Percentiles rank a stretch among this genome's conserved stretches.
These are phyloP conservation scores for Candida boleticola DNA, from an alignment of 805 yeast species.

Conservation along the genomic window DNA sequence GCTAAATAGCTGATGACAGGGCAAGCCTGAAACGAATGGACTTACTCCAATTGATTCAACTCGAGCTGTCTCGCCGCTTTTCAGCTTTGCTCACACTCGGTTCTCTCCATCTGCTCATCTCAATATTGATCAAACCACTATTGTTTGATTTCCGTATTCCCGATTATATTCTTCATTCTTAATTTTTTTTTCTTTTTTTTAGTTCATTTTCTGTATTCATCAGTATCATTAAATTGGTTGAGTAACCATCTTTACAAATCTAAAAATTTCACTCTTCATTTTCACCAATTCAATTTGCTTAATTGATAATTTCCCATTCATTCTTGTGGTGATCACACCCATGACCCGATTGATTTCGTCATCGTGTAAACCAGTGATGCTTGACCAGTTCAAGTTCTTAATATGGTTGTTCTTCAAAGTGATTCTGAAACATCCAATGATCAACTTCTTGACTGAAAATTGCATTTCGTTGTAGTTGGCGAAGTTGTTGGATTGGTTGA, in stretches of 20 bases:
- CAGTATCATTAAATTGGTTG: slow-evolving; percentile 16
- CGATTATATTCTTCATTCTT: background rate
- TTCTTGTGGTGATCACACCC: slow-evolving; percentile 32
- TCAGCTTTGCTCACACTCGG: too few relatives aligned
- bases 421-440: slow-evolving; percentile 41
- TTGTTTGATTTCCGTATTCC: background rate
- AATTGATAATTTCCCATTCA: slow-evolving; percentile 41
- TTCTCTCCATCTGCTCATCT: background rate
- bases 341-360: slow-evolving; percentile 35
- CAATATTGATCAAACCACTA: background rate
- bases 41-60: too few relatives aligned
- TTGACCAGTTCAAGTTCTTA: slow-evolving; percentile 28
- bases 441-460: slow-evolving; percentile 37
- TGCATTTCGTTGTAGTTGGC: slow-evolving; percentile 45
- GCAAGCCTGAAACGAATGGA: too few relatives aligned
- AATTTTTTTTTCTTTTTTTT: background rate
- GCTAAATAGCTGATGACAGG: too few relatives aligned
- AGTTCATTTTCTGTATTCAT: background rate
- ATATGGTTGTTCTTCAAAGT: slow-evolving; percentile 29
- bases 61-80: too few relatives aligned
- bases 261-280: slow-evolving; percentile 37
- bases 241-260: slow-evolving; percentile 43
- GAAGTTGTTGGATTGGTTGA: slow-evolving; percentile 44
- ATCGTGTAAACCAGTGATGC: slow-evolving; percentile 34
- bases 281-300: slow-evolving; percentile 35